Percentiles rank a stretch among this genome's conserved stretches.
Conservation (phyloP, 352 stramenopile genomes). For the Aphanomyces astaci region DNA sequence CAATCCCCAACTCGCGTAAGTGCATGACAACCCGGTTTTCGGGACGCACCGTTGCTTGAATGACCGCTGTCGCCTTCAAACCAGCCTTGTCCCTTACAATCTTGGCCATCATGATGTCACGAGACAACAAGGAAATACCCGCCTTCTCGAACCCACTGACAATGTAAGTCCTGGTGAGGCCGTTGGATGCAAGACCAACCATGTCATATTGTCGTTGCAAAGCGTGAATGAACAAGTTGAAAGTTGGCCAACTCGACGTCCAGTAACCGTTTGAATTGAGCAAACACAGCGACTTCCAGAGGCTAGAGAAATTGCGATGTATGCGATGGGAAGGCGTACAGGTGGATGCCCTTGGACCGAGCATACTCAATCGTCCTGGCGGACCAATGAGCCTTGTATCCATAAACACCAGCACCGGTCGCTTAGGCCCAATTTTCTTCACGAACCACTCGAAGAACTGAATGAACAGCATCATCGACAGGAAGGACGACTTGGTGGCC, state of each 20-base stretch:
- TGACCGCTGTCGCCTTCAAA: background rate
- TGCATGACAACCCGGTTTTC: background rate
- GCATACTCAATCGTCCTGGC: slow-evolving; percentile 1
- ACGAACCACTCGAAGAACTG: background rate
- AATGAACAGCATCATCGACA: background rate
- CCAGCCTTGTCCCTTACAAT: background rate
- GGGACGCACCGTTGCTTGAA: background rate
- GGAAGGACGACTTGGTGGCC: background rate
- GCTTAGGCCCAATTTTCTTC: background rate
- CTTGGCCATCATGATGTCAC: background rate
- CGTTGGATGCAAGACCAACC: background rate
- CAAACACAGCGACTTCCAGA: background rate
- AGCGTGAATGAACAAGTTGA: background rate
- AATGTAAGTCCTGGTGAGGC: background rate
- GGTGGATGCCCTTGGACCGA: background rate
- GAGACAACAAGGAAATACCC: background rate
- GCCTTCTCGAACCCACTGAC: background rate
- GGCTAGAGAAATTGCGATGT: background rate
- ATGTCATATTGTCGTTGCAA: background rate
- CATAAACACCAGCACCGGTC: slow-evolving; percentile 1
- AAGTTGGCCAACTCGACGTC: background rate
- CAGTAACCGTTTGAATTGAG: background rate
- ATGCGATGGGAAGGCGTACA: background rate
- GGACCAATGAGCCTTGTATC: slow-evolving; percentile 3
- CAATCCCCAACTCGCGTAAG: background rate